Evolutionary conservation across 768 basidiomycete species (phyloP).

Genomic region (Calocybe indica): DNA sequence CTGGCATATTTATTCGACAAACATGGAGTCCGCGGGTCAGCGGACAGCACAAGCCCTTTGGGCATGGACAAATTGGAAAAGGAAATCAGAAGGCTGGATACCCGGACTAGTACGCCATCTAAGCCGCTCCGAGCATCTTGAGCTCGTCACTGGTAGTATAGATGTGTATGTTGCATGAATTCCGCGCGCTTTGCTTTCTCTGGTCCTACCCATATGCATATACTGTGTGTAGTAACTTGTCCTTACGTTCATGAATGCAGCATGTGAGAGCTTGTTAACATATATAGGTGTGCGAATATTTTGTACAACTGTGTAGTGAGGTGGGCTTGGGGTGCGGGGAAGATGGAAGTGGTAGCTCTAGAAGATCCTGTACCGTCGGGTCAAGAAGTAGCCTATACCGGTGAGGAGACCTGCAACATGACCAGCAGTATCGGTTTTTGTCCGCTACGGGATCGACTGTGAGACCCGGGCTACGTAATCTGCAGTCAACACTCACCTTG

Average conservation of each 20-base stretch:
- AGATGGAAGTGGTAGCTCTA: constrained; percentile 2
- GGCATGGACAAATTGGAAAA: constrained; percentile 70
- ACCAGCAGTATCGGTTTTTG: constrained; percentile 52
- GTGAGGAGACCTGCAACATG: constrained; percentile 65
- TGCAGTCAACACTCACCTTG: constrained; percentile 22
- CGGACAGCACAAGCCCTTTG: constrained; percentile 26
- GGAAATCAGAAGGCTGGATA: constrained; percentile 77
- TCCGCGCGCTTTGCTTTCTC: not conserved
- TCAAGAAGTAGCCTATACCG: constrained; percentile 51
- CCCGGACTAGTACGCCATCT: constrained; percentile 70
- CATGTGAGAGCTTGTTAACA: not conserved
- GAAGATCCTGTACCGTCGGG: constrained; percentile 29
- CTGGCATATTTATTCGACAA: constrained; percentile 88
- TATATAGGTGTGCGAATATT: too few species aligned
- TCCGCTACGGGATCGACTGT: constrained; percentile 29
- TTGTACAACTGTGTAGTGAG: too few species aligned
- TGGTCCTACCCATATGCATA: not conserved
- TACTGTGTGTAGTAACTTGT: not conserved
- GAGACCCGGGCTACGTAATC: not conserved
- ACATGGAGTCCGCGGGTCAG: constrained; percentile 61
- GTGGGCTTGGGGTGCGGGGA: not conserved
- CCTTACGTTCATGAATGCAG: constrained; percentile 1
- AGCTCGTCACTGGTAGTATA: not conserved
- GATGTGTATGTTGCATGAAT: too few species aligned
- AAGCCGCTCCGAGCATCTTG: constrained; percentile 14